phyloP scores from a whole-genome alignment of 768 basidiomycete genomes.

The Russula earlei region DNA sequence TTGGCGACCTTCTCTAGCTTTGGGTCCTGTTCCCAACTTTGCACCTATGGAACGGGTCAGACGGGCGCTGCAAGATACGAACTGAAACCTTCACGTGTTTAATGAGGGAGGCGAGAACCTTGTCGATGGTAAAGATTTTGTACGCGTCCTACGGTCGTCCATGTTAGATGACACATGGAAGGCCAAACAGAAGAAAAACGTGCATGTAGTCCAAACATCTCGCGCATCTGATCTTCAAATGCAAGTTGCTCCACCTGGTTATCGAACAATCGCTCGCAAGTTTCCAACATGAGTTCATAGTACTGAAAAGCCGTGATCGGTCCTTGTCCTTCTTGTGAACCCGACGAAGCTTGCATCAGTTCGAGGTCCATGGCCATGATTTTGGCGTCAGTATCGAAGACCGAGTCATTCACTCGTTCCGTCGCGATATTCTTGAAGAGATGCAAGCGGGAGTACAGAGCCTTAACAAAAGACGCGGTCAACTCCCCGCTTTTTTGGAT shows the following conservation, averaged over 20 bases:
- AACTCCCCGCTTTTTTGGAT: neutral
- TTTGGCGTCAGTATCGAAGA: conserved; percentile 24
- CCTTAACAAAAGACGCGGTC: conserved; percentile 33
- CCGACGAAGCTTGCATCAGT: conserved; percentile 23
- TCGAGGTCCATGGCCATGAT: conserved; percentile 33
- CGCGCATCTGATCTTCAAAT: conserved; percentile 88
- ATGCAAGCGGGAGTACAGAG: conserved; percentile 73
- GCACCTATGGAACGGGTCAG: conserved; percentile 34
- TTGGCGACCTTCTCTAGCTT: conserved; percentile 69
- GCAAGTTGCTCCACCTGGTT: conserved; percentile 78
- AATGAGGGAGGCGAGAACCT: conserved; percentile 77
- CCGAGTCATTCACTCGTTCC: conserved; percentile 31
- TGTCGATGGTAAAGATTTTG: conserved; percentile 90
- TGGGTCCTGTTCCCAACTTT: conserved; percentile 55
- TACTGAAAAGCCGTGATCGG: conserved; percentile 49
- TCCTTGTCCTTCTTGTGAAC: conserved; percentile 20
- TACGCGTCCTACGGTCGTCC: conserved; percentile 50
- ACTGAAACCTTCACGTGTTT: conserved; percentile 55
- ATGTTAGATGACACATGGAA: neutral
- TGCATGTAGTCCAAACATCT: conserved; percentile 79
- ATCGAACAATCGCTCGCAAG: conserved; percentile 86
- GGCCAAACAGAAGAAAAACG: neutral
- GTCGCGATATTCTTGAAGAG: conserved; percentile 66
- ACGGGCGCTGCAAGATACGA: neutral
- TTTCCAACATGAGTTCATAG: conserved; percentile 76